Percentiles rank a stretch among this genome's conserved stretches.
Evolutionary conservation across 352 stramenopile genomes (phyloP).

Genomic region (Phytophthora uliginosa): DNA sequence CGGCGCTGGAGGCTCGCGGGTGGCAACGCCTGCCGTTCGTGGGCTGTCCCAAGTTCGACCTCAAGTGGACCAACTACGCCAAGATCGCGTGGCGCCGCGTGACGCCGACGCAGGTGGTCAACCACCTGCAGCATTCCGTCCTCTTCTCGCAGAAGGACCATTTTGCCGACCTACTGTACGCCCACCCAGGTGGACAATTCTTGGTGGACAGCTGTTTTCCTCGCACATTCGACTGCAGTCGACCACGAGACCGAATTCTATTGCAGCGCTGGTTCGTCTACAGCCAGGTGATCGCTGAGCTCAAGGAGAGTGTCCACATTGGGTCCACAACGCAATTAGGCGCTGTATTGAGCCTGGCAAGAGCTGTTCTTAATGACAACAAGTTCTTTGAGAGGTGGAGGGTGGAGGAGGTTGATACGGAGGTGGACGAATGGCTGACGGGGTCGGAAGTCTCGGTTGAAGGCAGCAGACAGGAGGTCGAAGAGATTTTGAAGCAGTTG

Average conservation of each 20-base stretch:
- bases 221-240: conserved; percentile 55
- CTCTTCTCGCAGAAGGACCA: conserved; percentile 75
- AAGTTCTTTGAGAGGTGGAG: conserved; percentile 29
- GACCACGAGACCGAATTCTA: conserved; percentile 9
- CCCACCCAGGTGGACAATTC: conserved; percentile 9
- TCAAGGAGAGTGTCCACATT: conserved; percentile 36
- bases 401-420: background rate
- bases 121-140: conserved; percentile 74
- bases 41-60: conserved; percentile 61
- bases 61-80: conserved; percentile 83
- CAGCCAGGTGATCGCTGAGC: conserved; percentile 46
- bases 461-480: conserved; percentile 8
- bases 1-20: conserved; percentile 25
- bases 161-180: conserved; percentile 53
- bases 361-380: background rate
- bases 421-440: background rate
- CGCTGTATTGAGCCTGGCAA: conserved; percentile 10
- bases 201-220: conserved; percentile 61
- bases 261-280: conserved; percentile 65
- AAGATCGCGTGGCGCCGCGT: conserved; percentile 67
- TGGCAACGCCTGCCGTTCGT: conserved; percentile 69
- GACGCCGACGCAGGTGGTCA: conserved; percentile 56
- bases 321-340: background rate
- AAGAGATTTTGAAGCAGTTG: conserved; percentile 34
- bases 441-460: background rate